These are phyloP conservation scores for Rhodamnia rubescens DNA, from an alignment of 345 rosid genomes.

Conservation along the genomic window DNA sequence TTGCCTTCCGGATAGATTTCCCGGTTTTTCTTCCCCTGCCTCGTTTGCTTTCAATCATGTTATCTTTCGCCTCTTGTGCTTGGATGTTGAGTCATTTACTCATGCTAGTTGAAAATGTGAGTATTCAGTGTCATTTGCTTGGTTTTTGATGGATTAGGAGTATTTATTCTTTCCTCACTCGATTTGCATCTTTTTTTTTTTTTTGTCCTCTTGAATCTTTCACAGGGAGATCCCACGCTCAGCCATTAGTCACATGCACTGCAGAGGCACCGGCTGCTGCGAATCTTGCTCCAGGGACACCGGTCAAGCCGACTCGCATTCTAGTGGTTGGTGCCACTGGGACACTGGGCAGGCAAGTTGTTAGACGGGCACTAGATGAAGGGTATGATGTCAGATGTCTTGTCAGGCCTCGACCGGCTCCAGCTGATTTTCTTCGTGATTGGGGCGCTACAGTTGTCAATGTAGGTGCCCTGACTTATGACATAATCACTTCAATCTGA, in stretches of 20 bases:
- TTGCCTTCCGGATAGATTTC: neutral
- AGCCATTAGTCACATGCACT: conserved; percentile 16
- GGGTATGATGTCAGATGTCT: conserved; percentile 90
- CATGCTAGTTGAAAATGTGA: neutral
- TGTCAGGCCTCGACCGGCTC: conserved; percentile 86
- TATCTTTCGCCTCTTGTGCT: neutral
- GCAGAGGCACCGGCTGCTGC: conserved; percentile 18
- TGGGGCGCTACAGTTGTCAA: conserved; percentile 97
- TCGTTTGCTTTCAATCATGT: neutral
- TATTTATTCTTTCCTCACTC: neutral
- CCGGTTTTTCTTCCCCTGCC: neutral
- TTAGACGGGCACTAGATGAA: conserved; percentile 84
- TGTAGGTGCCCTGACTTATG: conserved; percentile 18
- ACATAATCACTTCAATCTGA: neutral
- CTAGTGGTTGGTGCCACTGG: conserved; percentile 89
- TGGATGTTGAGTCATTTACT: neutral
- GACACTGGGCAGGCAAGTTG: conserved; percentile 85
- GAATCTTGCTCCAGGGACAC: conserved; percentile 77
- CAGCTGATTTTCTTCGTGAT: conserved; percentile 90
- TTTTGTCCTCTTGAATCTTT: neutral
- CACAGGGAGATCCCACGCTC: conserved; percentile 11
- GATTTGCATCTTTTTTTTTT: neutral
- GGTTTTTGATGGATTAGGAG: neutral
- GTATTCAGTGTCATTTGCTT: neutral
- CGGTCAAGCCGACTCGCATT: conserved; percentile 64